Conservation (phyloP, 306 rosid species). For the Oxytropis ochrocephala region DNA sequence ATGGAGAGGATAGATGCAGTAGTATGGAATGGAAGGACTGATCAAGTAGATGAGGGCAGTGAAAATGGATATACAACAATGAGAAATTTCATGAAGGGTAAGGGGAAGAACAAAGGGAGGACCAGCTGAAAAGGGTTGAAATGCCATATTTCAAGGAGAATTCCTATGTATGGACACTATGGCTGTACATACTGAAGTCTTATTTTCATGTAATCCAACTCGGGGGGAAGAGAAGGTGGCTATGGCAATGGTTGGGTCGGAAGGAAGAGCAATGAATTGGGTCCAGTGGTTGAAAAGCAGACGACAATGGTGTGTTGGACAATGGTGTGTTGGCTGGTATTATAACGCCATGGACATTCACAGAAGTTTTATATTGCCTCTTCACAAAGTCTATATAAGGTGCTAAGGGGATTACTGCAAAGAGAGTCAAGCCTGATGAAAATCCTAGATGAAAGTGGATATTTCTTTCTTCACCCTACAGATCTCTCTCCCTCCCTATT, state of each 20-base stretch:
- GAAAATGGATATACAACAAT: neutral
- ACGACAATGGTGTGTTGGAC: no score
- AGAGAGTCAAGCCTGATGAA: neutral
- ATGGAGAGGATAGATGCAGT: neutral
- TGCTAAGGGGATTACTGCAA: no score
- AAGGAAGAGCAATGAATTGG: no score
- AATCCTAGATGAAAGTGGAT: neutral
- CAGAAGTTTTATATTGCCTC: neutral
- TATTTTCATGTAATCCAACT: no score
- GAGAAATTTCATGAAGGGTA: neutral
- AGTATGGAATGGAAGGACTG: neutral
- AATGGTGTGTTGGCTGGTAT: no score
- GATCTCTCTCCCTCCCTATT: neutral
- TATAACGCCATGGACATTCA: neutral
- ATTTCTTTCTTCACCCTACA: neutral
- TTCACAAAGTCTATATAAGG: neutral
- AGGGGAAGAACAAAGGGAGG: neutral
- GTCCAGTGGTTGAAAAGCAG: no score
- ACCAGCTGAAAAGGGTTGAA: neutral
- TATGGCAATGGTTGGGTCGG: no score
- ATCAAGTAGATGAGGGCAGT: neutral
- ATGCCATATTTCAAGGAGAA: neutral
- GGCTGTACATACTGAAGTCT: no score
- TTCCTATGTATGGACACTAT: no score
- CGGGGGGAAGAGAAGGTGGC: no score